Base-by-base conservation (phyloP, 805 yeast species). In the Saccharomyces kudriavzevii region DNA sequence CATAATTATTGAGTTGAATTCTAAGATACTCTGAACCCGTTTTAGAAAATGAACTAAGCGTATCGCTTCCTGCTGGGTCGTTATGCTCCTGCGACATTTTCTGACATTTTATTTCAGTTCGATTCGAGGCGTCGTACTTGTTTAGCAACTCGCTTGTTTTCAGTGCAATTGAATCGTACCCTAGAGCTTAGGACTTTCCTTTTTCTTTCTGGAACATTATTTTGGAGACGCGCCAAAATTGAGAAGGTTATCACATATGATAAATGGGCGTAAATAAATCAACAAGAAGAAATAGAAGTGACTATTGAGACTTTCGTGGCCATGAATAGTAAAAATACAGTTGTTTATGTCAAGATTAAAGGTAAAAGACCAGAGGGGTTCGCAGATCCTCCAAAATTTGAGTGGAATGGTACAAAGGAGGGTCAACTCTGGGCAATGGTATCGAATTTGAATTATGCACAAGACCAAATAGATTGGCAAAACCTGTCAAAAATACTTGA, bases 1-100 rank as follows among this genome's bases (percentile, higher is more conserved):
- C 95, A 59, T 77, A 80, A 52, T 79, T 77, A 56, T 82, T 78
- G 52, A 87, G 74, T 63, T 86, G 91, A 11, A 85, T 60, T 49
- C 72, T 72, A 40, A 75, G 58, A 46, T 52, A 51, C 20, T 61
- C 65, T 14, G 58, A 25, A 26, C 45, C 40, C 2, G 30, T 11
- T n/a, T 9, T 22, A 5, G 35, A 28, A 47, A 48, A 31, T 8
- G 13, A 11, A 35, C 28, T 31, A 28, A 40, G 5, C 45, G 26
- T 30, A n/a, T 28, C 10, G 27, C 5, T 20, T n/a, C 20, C 29
- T 4, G n/a, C n/a, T 30, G 24, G n/a, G 11, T 35, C 43, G 43
- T 35, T 35, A 11, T 25, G 40, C 22, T 22, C 28, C n/a, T 20
- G 20, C 28, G 46, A 30, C 52, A 49, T 52, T 20, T 25, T 25